Evolutionary conservation across 2,329 filamentous ascomycete species (phyloP).

Genomic region (Penicillium rolfsii): DNA sequence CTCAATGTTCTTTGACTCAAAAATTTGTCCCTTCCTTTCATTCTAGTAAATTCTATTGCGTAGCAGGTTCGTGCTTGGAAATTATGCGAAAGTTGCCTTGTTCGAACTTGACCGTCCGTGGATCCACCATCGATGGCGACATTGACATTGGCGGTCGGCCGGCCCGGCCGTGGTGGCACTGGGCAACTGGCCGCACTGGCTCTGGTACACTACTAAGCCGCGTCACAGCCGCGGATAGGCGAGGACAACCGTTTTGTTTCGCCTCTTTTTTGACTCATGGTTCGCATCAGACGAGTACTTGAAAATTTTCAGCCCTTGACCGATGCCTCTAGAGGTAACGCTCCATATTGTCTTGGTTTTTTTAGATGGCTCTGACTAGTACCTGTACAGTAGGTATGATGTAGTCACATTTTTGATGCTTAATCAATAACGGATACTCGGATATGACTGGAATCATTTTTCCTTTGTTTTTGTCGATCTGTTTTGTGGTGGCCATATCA

Average conservation of each 20-base stretch:
- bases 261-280: not conserved
- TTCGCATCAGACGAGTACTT: not conserved
- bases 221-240: conserved; percentile 8
- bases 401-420: not conserved
- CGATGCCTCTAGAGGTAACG: conserved; percentile 5
- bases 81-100: not conserved
- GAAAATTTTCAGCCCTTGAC: not conserved
- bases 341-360: not conserved
- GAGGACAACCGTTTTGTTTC: conserved; percentile 1
- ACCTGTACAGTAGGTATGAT: not conserved
- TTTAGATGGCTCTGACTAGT: not conserved
- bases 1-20: conserved; percentile 7
- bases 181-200: not conserved
- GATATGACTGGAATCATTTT: not conserved
- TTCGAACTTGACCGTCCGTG: not conserved
- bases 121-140: conserved; percentile 8
- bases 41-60: not conserved
- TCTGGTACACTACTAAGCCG: not conserved
- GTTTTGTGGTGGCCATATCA: not conserved
- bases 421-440: not conserved
- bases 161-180: conserved; percentile 1
- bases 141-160: not conserved
- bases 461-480: not conserved
- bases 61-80: not conserved
- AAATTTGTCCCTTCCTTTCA: not conserved